Base-by-base conservation (phyloP, 2,329 filamentous ascomycete genomes). In the Lomentospora prolificans region DNA sequence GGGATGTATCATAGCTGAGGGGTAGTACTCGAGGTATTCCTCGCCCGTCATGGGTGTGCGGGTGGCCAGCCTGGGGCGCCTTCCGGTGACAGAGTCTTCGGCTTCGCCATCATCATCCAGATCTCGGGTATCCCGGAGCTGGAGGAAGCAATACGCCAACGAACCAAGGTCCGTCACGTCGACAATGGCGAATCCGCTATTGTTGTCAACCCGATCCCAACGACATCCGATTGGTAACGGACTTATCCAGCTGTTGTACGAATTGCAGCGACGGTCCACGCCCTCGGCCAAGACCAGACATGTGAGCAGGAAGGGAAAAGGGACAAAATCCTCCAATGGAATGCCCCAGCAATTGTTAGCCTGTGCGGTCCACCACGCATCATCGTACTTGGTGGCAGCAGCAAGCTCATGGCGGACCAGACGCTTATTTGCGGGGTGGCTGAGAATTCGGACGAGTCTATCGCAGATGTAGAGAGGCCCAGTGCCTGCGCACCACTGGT, bases 401-500 rank as follows among this genome's bases (percentile, higher is more conserved):
- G 44, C 22, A 22, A 50, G 44, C 22, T 50, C 44, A 22, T 50
- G 44, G 19, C 24, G 19, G 22, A 22, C 44, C 6, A 50, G 44
- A 22, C 19, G 19, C 44, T 50, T 22, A 22, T 61, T 61, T 24
- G 33, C 44, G 33, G 39, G 25, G 30, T 57, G 19, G 4, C 55
- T 57, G 33, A 61, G 58, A 41, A 61, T 59, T 4, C 25, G 50
- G 14, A 60, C 24, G 6, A 61, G 57, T 10, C 55, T 9, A 7
- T 14, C 10, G 51, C 58, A 61, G 27, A 51, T n/a, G 14, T 44
- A 39, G 22, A 61, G 10, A n/a, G 59, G 57, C 2, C 33, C 50
- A 4, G 56, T n/a, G 28, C 58, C 59, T 46, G 57, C 58, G 5
- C 57, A 48, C 58, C 58, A 60, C 19, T 60, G 58, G 33, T 60